Evolutionary conservation across 139 green algal species (phyloP).

Genomic region (Cymbomonas tetramitiformis): DNA sequence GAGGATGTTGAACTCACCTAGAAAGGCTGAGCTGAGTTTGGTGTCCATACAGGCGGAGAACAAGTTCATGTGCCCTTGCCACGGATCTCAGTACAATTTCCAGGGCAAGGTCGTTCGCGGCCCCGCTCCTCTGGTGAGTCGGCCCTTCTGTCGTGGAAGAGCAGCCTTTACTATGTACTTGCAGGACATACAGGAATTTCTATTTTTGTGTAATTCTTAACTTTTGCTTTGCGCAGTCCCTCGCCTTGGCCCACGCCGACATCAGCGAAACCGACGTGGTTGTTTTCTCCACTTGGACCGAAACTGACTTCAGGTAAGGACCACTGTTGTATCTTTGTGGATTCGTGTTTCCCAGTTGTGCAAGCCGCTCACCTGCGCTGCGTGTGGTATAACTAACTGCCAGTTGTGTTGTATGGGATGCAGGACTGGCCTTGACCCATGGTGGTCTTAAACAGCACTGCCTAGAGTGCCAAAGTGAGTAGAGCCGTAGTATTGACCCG

Average conservation of each 20-base stretch:
- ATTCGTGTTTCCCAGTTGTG: too few species aligned
- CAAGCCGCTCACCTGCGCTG: too few species aligned
- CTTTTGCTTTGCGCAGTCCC: conserved; percentile 36
- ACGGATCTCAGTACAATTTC: conserved; percentile 94
- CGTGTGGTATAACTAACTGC: too few species aligned
- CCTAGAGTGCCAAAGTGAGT: too few species aligned
- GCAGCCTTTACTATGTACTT: neutral
- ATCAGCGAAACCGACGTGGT: conserved; percentile 62
- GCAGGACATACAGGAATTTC: neutral
- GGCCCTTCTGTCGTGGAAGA: neutral
- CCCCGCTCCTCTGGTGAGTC: conserved; percentile 64
- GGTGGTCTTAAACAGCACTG: conserved; percentile 11
- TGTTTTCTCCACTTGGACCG: conserved; percentile 79
- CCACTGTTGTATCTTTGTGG: too few species aligned
- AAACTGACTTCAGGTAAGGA: conserved; percentile 96
- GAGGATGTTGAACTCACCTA: too few species aligned
- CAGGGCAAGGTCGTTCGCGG: conserved; percentile 86
- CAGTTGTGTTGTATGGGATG: too few species aligned
- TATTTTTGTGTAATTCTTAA: neutral
- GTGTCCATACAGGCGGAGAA: conserved; percentile 88
- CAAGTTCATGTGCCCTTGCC: conserved; percentile 99
- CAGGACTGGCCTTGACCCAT: conserved; percentile 1
- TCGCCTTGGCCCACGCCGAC: conserved; percentile 80
- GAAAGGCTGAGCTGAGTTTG: neutral
- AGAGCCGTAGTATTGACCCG: too few species aligned